Evolutionary conservation across 306 rosid species (phyloP), one percentile per base, ranked within the genome.

Genomic region (Betula pendula): DNA sequence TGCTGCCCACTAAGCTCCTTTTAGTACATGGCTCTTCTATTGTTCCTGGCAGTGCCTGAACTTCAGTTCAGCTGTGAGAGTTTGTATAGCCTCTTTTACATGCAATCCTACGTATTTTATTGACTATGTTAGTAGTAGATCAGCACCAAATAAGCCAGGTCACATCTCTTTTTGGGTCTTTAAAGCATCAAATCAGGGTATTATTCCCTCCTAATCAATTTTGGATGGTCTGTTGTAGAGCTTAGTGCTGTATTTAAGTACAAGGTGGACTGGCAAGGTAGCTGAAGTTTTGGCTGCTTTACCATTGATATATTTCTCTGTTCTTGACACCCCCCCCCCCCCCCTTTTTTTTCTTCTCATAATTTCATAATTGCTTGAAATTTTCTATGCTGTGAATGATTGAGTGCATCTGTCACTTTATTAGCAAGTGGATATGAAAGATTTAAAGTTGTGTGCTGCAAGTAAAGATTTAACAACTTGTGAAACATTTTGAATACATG

Each of bases 291-390:
- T 63, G 45, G 70, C 25, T 65, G 47, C 35, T 65, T 65, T 14
- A 35, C n/a, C 22, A 15, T 56, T 56, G 42, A n/a, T 10, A 62
- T n/a, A 27, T 16, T 31, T 16, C 44, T 62, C 42, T 31, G 68
- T 31, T 29, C 44, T 31, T 62, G 43, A 31, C n/a, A n/a, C n/a
- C n/a, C n/a, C n/a, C n/a, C n/a, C n/a, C n/a, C n/a, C n/a, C n/a
- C 20, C 5, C 3, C 2, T 0, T 19, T 65, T 65, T 66, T 17
- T 70, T 62, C 13, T 51, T 35, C 48, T 65, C 49, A 29, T 40
- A 48, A 38, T 55, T 67, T 83, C 56, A 47, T 68, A 72, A 42
- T 49, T 76, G 48, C 79, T 6, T 68, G 44, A 31, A 65, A 40
- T 35, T 47, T 24, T n/a, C 24, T 27, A 65, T 48, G 66, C 24